These are phyloP conservation scores for Ophiostoma sp. DNA, from an alignment of 2,329 filamentous ascomycete species.

Conservation along the genomic window DNA sequence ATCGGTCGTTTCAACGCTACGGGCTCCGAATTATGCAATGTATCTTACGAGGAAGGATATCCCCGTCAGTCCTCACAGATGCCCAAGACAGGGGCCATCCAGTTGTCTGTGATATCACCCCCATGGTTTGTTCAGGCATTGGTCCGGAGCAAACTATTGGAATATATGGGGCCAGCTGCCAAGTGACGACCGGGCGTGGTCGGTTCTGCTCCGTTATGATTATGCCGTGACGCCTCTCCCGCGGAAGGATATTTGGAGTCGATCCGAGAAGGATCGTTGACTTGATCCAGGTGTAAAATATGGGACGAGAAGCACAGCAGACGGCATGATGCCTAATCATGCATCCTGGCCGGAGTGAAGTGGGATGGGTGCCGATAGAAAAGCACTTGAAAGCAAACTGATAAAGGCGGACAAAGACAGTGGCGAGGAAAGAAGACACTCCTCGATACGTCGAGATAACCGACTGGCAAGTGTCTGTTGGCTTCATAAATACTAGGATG, in stretches of 20 bases:
- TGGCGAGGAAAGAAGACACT: background rate
- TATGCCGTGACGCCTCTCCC: background rate
- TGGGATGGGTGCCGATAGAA: no score
- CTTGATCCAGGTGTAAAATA: no score
- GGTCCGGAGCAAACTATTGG: background rate
- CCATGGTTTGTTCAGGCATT: background rate
- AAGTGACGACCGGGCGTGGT: background rate
- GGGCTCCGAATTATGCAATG: background rate
- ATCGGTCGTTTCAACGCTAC: background rate
- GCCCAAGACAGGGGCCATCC: no score
- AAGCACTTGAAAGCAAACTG: no score
- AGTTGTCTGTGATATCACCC: background rate
- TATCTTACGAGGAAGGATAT: background rate
- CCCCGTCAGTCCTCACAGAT: background rate
- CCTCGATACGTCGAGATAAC: no score
- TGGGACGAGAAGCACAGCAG: no score
- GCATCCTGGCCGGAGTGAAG: no score
- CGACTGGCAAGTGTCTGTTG: no score
- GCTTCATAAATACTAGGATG: background rate
- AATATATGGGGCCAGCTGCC: background rate
- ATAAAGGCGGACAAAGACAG: background rate
- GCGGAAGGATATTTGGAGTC: background rate
- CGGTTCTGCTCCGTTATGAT: background rate
- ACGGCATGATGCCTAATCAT: no score
- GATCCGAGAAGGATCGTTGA: no score